Evolutionary conservation across 2,329 filamentous ascomycete species (phyloP), one percentile per base, ranked within the genome.

Genomic region (Xylaria sp.): DNA sequence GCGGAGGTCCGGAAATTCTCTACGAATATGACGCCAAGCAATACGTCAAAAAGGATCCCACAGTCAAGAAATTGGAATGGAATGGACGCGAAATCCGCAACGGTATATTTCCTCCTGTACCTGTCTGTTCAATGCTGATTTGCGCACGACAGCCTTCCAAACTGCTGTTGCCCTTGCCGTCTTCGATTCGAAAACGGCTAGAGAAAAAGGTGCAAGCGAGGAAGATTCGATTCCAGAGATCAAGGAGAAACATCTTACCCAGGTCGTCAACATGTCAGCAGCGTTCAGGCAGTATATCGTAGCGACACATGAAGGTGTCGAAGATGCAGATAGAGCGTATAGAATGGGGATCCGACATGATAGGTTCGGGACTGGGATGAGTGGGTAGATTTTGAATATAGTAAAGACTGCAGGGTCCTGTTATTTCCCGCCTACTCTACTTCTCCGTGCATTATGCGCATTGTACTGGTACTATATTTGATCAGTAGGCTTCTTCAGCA

Each of bases 271-370:
- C 9, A 72, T 72, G 67, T 70, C 68, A 15, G 52, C 56, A 1
- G 70, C 62, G 2, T 70, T 72, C 39, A 72, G 69, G 60, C 58
- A 70, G 23, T 72, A 70, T n/a, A 61, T 69, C 3, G 61, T 39
- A 3, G 51, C 55, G 6, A 66, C 62, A 4, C 65, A 72, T 44
- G 55, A 70, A 50, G 68, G 68, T 1, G 46, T 69, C 3, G 58
- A 55, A 15, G 63, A 71, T 44, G 50, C 54, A 13, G 69, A 71
- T 54, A 51, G 63, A 50, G 69, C 69, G 25, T 71, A 59, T 34
- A 60, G 39, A 23, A 20, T 59, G 5, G 69, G 69, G 1, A 65
- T 41, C n/a, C 62, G 62, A 50, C 28, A 69, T 34, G 46, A 66
- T 44, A 44, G 39, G 3, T 44, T 44, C 18, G 39, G 39, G 10